Evolutionary conservation across 2,329 filamentous ascomycete genomes (phyloP), one percentile per base, ranked within the genome.

Genomic region (Penicillium concentricum): DNA sequence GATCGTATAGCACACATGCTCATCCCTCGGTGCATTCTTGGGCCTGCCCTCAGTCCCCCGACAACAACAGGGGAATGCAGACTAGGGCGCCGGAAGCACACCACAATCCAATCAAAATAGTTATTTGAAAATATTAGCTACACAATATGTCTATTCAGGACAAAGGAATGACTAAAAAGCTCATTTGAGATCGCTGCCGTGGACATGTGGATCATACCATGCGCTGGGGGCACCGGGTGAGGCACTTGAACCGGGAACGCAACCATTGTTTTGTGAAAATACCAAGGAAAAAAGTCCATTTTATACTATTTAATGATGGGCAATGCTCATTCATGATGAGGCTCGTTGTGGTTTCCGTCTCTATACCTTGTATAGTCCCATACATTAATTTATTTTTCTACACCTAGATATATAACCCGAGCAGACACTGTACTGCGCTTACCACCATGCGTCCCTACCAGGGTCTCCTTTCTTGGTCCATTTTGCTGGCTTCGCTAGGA

Each of bases 401-500:
- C 61, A 58, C 24, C 35, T 59, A 63, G 59, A 57, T n/a, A 26
- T n/a, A 37, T 12, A n/a, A 16, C 8, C 2, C 8, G 18, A 10
- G 10, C 13, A 28, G 37, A 13, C 3, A 28, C 7, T 30, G 6
- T 8, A 32, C 15, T 38, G 39, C 22, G 4, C 4, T 12, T 32
- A 8, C 16, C 44, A 48, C 13, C 20, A 48, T 75, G 71, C 61
- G 59, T 60, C 63, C 63, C 32, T 57, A 66, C 26, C 62, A 60
- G 44, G 63, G 55, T 10, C 38, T 69, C 12, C 52, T 74, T 34
- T 57, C 64, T 44, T 57, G 70, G 28, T 59, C 67, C 3, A 61
- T 68, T 38, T 62, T 72, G 54, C 45, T 73, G 32, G 68, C 70
- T 39, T 65, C 64, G 43, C 41, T 77, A 34, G 63, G 70, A 35